These are phyloP conservation scores for Beauveria pseudobassiana DNA, from an alignment of 2,329 filamentous ascomycete species.

Conservation along the genomic window DNA sequence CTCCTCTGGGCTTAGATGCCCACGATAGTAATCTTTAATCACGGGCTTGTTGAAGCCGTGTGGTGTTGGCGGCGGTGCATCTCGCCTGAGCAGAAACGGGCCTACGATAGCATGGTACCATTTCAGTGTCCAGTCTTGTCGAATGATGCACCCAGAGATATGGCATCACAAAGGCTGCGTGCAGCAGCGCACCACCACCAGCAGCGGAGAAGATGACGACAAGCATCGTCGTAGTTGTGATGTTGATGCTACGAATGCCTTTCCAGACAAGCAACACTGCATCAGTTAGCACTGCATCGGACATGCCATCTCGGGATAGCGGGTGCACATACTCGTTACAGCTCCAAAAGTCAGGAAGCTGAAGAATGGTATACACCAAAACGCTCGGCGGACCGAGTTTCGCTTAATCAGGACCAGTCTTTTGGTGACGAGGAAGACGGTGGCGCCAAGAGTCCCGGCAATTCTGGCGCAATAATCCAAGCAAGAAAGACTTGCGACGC, in stretches of 20 bases:
- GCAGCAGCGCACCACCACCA: constrained; percentile 32
- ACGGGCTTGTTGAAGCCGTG: constrained; percentile 33
- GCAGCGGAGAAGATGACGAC: constrained; percentile 37
- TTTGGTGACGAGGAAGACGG: constrained; percentile 29
- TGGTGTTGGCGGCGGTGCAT: constrained; percentile 27
- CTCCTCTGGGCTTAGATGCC: constrained; percentile 39
- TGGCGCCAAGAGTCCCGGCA: constrained; percentile 24
- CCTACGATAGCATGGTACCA: constrained; percentile 41
- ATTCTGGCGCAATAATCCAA: constrained; percentile 30
- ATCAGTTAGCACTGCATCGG: constrained; percentile 7
- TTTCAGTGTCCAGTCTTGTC: constrained; percentile 43
- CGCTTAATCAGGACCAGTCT: constrained; percentile 21
- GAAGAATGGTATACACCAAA: constrained; percentile 30
- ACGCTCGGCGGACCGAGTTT: constrained; percentile 25
- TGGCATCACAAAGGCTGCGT: constrained; percentile 43
- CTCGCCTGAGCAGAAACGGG: constrained; percentile 35
- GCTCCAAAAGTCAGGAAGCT: constrained; percentile 30
- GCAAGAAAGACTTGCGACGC: constrained; percentile 32
- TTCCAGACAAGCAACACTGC: constrained; percentile 46
- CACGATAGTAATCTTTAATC: constrained; percentile 42
- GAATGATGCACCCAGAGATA: constrained; percentile 42
- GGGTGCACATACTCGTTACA: constrained; percentile 23
- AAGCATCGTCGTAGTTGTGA: constrained; percentile 19
- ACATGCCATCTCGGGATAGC: background rate
- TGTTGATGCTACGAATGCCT: constrained; percentile 21